Percentiles rank a stretch among this genome's conserved stretches.
phyloP scores from a whole-genome alignment of 495 filamentous ascomycete genomes.

The Terfezia boudieri region DNA sequence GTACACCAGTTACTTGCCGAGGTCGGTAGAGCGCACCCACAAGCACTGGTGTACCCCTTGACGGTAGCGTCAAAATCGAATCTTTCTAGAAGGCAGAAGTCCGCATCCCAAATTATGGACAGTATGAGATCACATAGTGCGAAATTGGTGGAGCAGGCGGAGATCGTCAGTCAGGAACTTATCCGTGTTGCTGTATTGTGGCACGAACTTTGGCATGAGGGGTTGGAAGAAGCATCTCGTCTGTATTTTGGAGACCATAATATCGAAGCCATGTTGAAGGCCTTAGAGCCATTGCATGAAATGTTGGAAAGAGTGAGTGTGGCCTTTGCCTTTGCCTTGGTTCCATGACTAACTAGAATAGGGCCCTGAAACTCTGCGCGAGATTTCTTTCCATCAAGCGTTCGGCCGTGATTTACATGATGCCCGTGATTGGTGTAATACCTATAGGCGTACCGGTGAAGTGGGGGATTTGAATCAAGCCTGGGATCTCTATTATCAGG shows the following conservation, averaged over 20 bases:
- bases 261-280: slow-evolving; percentile 88
- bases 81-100: slow-evolving; percentile 56
- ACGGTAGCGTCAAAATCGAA: slow-evolving; percentile 94
- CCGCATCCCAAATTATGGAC: slow-evolving; percentile 83
- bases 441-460: slow-evolving; percentile 70
- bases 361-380: slow-evolving; percentile 76
- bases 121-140: slow-evolving; percentile 89
- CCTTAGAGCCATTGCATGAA: slow-evolving; percentile 73
- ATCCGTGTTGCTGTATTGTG: slow-evolving; percentile 91
- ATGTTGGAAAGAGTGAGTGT: slow-evolving; percentile 43
- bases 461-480: slow-evolving; percentile 88
- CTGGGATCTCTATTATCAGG: slow-evolving; percentile 94
- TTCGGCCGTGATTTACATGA: slow-evolving; percentile 90
- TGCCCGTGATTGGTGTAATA: slow-evolving; percentile 79
- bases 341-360: slow-evolving; percentile 12
- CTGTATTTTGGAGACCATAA: slow-evolving; percentile 86
- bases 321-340: background rate
- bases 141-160: slow-evolving; percentile 85
- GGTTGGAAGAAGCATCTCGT: slow-evolving; percentile 87
- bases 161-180: slow-evolving; percentile 78
- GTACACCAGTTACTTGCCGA: slow-evolving; percentile 82
- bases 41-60: slow-evolving; percentile 97
- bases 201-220: slow-evolving; percentile 98
- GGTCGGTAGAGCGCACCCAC: slow-evolving; percentile 80
- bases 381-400: slow-evolving; percentile 93